A percentile compares a stretch with the other conserved stretches of the same genome.
These are phyloP conservation scores for Phlyctochytrium arcticum DNA, from an alignment of 192 early-diverging fungal genomes.

Conservation along the genomic window DNA sequence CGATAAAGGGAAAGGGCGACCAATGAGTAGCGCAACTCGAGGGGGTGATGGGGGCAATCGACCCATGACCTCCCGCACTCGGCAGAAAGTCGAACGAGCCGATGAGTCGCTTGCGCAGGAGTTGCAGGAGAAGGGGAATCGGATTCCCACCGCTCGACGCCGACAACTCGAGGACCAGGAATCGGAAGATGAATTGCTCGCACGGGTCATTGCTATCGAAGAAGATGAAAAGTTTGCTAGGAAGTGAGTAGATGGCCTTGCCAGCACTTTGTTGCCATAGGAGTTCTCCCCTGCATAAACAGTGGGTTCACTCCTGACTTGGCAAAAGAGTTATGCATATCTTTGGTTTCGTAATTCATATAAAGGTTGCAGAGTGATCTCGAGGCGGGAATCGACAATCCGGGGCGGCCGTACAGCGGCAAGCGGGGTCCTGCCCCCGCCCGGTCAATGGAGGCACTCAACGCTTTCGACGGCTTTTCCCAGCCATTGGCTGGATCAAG, in stretches of 20 bases:
- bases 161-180: slow-evolving; percentile 13
- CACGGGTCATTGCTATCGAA: slow-evolving; percentile 17
- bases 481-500: background rate
- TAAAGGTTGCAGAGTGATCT: slow-evolving; percentile 14
- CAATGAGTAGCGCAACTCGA: background rate
- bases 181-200: slow-evolving; percentile 23
- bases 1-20: background rate
- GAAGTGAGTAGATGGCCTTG: slow-evolving; percentile 14
- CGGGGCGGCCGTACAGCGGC: slow-evolving; percentile 14
- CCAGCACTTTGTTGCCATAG: too few relatives aligned
- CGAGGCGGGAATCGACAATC: slow-evolving; percentile 8
- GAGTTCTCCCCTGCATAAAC: too few relatives aligned
- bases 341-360: too few relatives aligned
- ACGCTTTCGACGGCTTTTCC: background rate
- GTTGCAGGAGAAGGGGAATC: background rate
- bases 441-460: background rate
- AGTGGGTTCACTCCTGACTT: too few relatives aligned
- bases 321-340: too few relatives aligned
- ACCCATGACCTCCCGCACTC: background rate
- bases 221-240: slow-evolving; percentile 27
- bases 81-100: background rate
- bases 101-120: slow-evolving; percentile 8
- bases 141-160: background rate
- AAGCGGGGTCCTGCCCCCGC: background rate
- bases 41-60: background rate